Conservation (phyloP, 1,284 basidiomycete species). For the Peniophora sp. region DNA sequence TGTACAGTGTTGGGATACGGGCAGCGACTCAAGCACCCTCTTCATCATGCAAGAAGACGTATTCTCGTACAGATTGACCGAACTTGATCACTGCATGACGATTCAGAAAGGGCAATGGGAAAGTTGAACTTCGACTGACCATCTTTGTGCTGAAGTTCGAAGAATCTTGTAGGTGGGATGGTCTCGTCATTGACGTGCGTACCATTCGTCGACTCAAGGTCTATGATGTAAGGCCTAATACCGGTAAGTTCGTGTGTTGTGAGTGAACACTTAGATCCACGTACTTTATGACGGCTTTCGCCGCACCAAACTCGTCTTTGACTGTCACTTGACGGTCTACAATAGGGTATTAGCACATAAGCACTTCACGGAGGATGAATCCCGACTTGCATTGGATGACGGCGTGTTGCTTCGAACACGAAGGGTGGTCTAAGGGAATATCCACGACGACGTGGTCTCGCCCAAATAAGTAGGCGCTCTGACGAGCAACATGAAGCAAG, state of each 20-base stretch:
- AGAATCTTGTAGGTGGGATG: slow-evolving; percentile 85
- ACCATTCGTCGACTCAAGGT: slow-evolving; percentile 95
- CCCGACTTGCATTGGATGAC: slow-evolving; percentile 78
- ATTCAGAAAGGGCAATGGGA: not conserved
- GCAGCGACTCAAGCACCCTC: slow-evolving; percentile 16
- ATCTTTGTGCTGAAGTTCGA: slow-evolving; percentile 83
- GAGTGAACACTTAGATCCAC: slow-evolving; percentile 21
- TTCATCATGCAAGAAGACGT: slow-evolving; percentile 83
- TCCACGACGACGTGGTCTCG: slow-evolving; percentile 86
- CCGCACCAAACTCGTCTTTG: slow-evolving; percentile 83
- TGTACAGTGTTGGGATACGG: not conserved
- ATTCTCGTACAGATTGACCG: slow-evolving; percentile 81
- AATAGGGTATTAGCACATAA: slow-evolving; percentile 3
- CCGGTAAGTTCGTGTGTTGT: slow-evolving; percentile 8
- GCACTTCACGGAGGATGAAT: slow-evolving; percentile 3
- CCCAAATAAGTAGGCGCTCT: slow-evolving; percentile 92
- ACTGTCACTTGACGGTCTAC: slow-evolving; percentile 76
- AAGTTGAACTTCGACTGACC: slow-evolving; percentile 40
- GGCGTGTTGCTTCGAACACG: slow-evolving; percentile 97
- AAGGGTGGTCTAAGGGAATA: slow-evolving; percentile 90
- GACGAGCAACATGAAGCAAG: slow-evolving; percentile 82
- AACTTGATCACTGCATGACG: slow-evolving; percentile 86
- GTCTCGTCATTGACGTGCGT: slow-evolving; percentile 85
- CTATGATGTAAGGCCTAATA: slow-evolving; percentile 86
- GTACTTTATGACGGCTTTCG: slow-evolving; percentile 74